Evolutionary conservation across 768 basidiomycete species (phyloP), one percentile per base, ranked within the genome.

Genomic region (Neoboletus subvelutipes): DNA sequence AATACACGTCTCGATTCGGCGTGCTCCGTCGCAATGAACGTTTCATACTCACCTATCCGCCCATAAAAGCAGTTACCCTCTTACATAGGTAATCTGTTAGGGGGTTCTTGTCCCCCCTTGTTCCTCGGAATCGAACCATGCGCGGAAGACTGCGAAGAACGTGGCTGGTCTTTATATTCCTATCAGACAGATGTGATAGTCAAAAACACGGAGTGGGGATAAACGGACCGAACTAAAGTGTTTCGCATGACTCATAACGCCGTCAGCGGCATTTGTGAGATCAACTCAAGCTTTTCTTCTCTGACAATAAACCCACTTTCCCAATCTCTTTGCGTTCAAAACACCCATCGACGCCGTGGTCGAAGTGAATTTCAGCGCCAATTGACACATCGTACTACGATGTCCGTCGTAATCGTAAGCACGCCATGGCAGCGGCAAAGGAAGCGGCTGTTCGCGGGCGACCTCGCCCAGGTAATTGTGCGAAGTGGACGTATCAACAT

Each of bases 371-470:
- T 55, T 67, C 60, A 43, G 59, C 41, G 45, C 62, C 59, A 28
- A 69, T 46, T 31, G 53, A 61, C 33, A 55, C 36, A 33, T 67
- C 73, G 43, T 61, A 54, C 6, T 61, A 42, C 65, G 70, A 58
- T 68, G 64, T n/a, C 65, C 69, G 54, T 68, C 63, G 57, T 69
- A 66, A 31, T 56, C 53, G 59, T 61, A 60, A 50, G 62, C 59
- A 42, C 56, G 63, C 47, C 50, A 64, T n/a, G n/a, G n/a, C 33
- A 43, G 51, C 34, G 48, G 56, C 31, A 37, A 52, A 46, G 56
- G 50, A 59, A 60, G 52, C 37, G 46, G 57, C 52, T 66, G 66
- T 45, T 57, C 59, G 15, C 52, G 47, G 46, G 68, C 49, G 41
- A 60, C 50, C 22, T 65, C 58, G 36, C 69, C 62, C 45, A 61